Evolutionary conservation across 2,329 filamentous ascomycete genomes (phyloP).

Genomic region (Nemania sp.): DNA sequence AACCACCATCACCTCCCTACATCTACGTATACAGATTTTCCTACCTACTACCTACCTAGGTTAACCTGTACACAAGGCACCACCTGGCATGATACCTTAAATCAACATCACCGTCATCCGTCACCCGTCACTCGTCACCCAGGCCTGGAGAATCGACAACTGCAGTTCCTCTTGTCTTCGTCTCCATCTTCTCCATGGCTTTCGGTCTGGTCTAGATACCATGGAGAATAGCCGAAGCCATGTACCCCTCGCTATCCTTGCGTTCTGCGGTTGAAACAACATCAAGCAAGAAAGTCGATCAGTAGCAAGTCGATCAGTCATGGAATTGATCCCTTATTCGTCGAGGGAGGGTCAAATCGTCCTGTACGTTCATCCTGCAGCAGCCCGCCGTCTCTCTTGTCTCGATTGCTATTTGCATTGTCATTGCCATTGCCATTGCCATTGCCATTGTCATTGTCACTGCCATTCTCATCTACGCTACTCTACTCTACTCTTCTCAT

Average conservation of each 20-base stretch:
- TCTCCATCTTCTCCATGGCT: not conserved
- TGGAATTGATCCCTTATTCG: conserved; percentile 78
- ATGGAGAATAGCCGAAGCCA: conserved; percentile 22
- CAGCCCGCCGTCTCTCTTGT: not conserved
- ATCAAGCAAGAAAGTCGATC: conserved; percentile 1
- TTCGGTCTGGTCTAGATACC: conserved; percentile 11
- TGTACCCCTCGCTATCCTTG: conserved; percentile 15
- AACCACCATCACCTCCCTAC: not conserved
- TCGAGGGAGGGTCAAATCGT: conserved; percentile 76
- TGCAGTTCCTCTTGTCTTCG: not conserved
- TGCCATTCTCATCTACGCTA: too few species aligned
- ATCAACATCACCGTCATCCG: conserved; percentile 1
- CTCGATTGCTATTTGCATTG: not conserved
- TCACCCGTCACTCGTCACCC: too few species aligned
- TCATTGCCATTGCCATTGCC: not conserved
- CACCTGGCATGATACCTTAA: conserved; percentile 3
- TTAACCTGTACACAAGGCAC: too few species aligned
- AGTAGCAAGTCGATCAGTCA: conserved; percentile 31
- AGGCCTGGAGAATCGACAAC: conserved; percentile 6
- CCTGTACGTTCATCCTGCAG: conserved; percentile 61
- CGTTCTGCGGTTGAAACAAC: conserved; percentile 15
- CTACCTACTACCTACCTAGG: too few species aligned
- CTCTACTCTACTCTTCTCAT: not conserved
- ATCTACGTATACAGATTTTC: not conserved
- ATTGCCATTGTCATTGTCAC: too few species aligned